These are phyloP conservation scores for Blastocladiella britannica DNA, from an alignment of 192 early-diverging fungal species.

Conservation along the genomic window DNA sequence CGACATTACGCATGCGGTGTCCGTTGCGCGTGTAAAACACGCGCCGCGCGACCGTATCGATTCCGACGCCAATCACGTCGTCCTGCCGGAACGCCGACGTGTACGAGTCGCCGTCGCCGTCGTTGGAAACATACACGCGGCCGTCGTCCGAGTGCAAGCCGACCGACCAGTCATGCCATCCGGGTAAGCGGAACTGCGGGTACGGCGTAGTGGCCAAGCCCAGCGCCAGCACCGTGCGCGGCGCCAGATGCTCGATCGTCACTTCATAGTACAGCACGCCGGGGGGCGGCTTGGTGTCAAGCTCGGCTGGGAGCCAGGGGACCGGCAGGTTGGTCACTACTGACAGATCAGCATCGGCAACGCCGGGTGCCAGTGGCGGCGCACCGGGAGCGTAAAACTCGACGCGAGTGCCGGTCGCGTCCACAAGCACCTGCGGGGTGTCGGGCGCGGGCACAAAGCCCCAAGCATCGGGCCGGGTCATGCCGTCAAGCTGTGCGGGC, in stretches of 20 bases:
- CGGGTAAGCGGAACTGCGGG: conserved; percentile 18
- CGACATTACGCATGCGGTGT: conserved; percentile 1
- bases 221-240: conserved; percentile 8
- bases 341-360: no score
- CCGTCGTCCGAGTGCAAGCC: conserved; percentile 27
- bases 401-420: neutral
- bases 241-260: neutral
- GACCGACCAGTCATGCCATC: conserved; percentile 18
- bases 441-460: neutral
- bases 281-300: neutral
- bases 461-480: neutral
- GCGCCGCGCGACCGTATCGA: conserved; percentile 4
- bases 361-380: no score
- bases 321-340: neutral
- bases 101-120: conserved; percentile 8
- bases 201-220: conserved; percentile 18
- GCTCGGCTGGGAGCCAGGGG: neutral
- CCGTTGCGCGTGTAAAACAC: conserved; percentile 11
- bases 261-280: neutral
- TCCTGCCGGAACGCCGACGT: conserved; percentile 5
- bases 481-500: neutral
- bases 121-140: conserved; percentile 12
- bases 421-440: neutral
- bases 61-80: conserved; percentile 14
- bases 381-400: no score